phyloP scores from a whole-genome alignment of 1,284 basidiomycete species.

The Boletus subluridellus region DNA sequence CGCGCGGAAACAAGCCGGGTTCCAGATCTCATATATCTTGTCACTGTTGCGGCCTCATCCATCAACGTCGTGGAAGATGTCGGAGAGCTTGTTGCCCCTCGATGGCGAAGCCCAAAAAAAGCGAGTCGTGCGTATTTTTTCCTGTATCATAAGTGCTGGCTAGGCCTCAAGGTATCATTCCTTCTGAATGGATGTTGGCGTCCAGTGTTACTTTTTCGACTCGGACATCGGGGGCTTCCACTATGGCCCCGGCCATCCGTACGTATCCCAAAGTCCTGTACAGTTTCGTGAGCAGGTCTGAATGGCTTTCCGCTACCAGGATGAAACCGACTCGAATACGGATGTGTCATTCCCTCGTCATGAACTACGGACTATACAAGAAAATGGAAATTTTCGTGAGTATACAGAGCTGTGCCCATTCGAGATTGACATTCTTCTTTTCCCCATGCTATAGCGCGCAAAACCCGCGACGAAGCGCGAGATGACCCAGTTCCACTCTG shows the following conservation, averaged over 20 bases:
- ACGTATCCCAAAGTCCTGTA: slow-evolving; percentile 27
- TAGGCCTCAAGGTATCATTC: slow-evolving; percentile 1
- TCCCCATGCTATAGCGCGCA: slow-evolving; percentile 63
- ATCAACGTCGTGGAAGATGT: slow-evolving; percentile 33
- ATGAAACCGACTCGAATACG: slow-evolving; percentile 98
- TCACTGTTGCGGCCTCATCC: background rate
- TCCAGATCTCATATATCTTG: slow-evolving; percentile 7
- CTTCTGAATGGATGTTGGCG: slow-evolving; percentile 5
- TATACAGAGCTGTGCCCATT: slow-evolving; percentile 15
- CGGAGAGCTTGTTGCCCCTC: slow-evolving; percentile 60
- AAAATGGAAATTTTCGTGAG: slow-evolving; percentile 96
- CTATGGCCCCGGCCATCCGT: slow-evolving; percentile 93
- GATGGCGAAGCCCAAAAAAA: slow-evolving; percentile 76
- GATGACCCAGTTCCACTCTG: slow-evolving; percentile 94
- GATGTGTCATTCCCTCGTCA: slow-evolving; percentile 99
- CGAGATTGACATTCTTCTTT: background rate
- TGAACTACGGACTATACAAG: slow-evolving; percentile 98
- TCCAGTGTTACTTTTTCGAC: slow-evolving; percentile 95
- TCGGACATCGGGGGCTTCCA: slow-evolving; percentile 98
- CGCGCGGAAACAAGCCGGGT: background rate
- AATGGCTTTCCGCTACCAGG: slow-evolving; percentile 36
- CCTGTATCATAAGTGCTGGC: background rate
- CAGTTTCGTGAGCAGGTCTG: background rate
- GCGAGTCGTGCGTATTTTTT: slow-evolving; percentile 67
- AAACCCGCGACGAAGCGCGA: slow-evolving; percentile 99